Base-by-base conservation (phyloP, 1,284 basidiomycete species). In the Trichosporon faecale region DNA sequence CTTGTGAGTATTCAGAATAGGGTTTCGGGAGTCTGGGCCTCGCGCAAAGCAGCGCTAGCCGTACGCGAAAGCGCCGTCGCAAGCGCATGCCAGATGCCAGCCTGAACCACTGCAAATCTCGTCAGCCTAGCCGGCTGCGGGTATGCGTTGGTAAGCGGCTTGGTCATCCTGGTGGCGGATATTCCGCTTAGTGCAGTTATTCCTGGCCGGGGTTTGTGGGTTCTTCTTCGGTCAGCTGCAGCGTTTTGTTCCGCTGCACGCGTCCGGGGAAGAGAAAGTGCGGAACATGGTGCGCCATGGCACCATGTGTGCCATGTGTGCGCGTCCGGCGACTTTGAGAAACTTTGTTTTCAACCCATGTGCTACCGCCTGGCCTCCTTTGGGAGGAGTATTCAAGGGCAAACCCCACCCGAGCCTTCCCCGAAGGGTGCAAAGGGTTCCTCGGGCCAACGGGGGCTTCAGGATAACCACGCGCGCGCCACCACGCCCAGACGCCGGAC, bases 1-100 rank as follows among this genome's bases (percentile, higher is more conserved):
- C 90, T 4, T 29, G 57, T 61, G 57, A 61, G 57, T 61, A 61
- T 61, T 18, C 40, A n/a, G 14, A 27, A 29, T 18, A 31, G 25
- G 18, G 27, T 29, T 27, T 31, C 55, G 16, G 55, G 27, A 27
- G 25, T 60, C 55, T 27, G 16, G 55, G 55, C 21, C 49, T 23
- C 23, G 49, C 21, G 11, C 23, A 60, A 29, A n/a, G 23, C 52
- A 37, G 11, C 40, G 40, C 40, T 44, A 44, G 40, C 40, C 35
- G 35, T 9, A 37, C 35, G 35, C 35, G 9, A 37, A 37, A 37
- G 35, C 35, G 35, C 14, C 35, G 35, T 44, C 40, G 40, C 40
- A 44, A 40, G 37, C 37, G 37, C 37, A 40, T 40, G 37, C 37
- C 37, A 2, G 5, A 11, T 40, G 37, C 12, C 37, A 40, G 37